Evolutionary conservation across 805 yeast species (phyloP).

Genomic region (Teunomyces lycoperdinae): DNA sequence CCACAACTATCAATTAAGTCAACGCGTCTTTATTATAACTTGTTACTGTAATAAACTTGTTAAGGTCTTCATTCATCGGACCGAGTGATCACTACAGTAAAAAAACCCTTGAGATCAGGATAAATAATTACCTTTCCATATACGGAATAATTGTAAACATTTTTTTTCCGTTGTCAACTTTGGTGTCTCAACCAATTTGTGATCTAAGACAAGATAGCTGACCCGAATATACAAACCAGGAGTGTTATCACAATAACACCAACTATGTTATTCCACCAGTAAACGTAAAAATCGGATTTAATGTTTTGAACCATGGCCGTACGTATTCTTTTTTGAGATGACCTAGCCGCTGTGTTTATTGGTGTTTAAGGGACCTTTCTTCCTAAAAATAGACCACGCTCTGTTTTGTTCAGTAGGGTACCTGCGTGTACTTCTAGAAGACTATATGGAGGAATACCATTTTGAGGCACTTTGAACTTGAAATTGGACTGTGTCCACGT

Average conservation of each 20-base stretch:
- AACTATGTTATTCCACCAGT: background rate
- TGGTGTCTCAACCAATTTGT: background rate
- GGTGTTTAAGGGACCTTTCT: background rate
- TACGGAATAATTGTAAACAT: conserved; percentile 11
- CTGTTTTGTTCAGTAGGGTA: background rate
- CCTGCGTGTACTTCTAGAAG: background rate
- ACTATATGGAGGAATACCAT: background rate
- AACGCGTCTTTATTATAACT: background rate
- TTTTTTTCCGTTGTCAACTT: background rate
- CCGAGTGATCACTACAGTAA: background rate
- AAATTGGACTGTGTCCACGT: background rate
- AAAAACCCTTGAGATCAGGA: conserved; percentile 1
- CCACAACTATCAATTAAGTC: too few species aligned
- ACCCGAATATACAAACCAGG: background rate
- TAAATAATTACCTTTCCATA: conserved; percentile 9
- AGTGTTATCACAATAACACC: background rate
- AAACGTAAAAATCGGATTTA: background rate
- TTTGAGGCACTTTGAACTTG: background rate
- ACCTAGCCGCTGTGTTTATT: background rate
- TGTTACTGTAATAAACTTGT: background rate
- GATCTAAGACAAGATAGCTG: background rate
- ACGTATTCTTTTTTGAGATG: background rate
- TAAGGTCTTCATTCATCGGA: background rate
- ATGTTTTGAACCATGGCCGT: background rate
- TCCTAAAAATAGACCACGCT: background rate